Evolutionary conservation across 768 basidiomycete genomes (phyloP).

Genomic region (Calocera viscosa): DNA sequence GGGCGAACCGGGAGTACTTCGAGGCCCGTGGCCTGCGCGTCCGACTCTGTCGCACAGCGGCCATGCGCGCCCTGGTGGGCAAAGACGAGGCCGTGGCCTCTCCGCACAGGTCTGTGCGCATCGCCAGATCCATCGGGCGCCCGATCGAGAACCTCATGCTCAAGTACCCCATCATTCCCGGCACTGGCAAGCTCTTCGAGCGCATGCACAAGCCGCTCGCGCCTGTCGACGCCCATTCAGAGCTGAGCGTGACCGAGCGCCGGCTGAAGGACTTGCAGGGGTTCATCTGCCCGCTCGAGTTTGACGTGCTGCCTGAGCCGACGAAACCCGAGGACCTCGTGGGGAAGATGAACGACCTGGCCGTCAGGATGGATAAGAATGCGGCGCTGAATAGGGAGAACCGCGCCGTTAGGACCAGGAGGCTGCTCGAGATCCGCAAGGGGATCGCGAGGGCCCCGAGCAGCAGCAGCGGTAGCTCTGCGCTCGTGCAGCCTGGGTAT

Average conservation of each 20-base stretch:
- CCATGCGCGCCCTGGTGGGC: constrained; percentile 11
- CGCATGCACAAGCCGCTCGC: constrained; percentile 1
- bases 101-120: background rate
- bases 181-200: background rate
- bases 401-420: too few relatives aligned
- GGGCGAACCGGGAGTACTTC: constrained; percentile 10
- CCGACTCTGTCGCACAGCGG: constrained; percentile 10
- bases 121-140: background rate
- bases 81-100: background rate
- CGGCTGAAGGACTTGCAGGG: background rate
- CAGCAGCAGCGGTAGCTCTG: too few relatives aligned
- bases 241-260: background rate
- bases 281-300: background rate
- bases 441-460: too few relatives aligned
- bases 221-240: background rate
- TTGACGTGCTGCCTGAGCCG: constrained; percentile 1
- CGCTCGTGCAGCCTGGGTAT: too few relatives aligned
- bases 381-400: too few relatives aligned
- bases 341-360: constrained; percentile 6
- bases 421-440: too few relatives aligned
- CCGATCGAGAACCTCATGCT: constrained; percentile 4
- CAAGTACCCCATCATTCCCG: background rate
- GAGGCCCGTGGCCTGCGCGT: constrained; percentile 11
- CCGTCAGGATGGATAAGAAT: constrained; percentile 3
- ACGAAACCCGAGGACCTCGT: background rate